Conservation (phyloP, 441 rosid genomes). For the Metrosideros polymorpha region DNA sequence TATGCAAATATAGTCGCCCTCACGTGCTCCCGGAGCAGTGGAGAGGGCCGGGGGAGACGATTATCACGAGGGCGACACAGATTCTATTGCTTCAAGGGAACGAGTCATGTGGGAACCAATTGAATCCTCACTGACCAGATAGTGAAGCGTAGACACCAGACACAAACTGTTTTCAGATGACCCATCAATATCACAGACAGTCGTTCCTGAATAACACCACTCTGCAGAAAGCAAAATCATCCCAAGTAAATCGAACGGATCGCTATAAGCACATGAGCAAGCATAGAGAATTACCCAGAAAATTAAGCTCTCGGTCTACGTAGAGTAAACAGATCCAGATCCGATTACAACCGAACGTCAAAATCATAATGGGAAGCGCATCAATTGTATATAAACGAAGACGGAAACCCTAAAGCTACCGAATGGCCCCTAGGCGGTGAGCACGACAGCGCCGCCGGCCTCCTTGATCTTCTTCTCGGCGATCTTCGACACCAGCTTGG, state of each 20-base stretch:
- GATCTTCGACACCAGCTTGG: conserved; percentile 38
- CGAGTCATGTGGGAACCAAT: background rate
- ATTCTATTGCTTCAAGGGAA: conserved; percentile 7
- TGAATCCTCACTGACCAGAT: conserved; percentile 1
- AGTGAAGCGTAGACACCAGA: background rate
- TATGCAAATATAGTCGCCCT: background rate
- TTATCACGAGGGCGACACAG: background rate
- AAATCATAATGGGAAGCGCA: background rate
- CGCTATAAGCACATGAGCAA: background rate
- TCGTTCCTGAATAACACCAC: background rate
- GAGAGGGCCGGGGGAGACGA: background rate
- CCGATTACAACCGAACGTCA: background rate
- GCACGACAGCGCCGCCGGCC: conserved; percentile 47
- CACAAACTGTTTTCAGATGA: background rate
- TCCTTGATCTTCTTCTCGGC: conserved; percentile 50
- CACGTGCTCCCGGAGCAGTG: background rate
- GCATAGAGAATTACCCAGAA: background rate
- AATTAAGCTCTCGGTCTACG: background rate
- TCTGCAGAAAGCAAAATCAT: background rate
- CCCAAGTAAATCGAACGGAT: background rate
- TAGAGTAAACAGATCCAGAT: background rate
- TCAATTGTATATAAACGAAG: background rate
- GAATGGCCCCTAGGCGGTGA: conserved; percentile 24
- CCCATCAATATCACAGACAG: background rate
- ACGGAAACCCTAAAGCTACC: conserved; percentile 1